A percentile compares a stretch with the other conserved stretches of the same genome.
These are phyloP conservation scores for Furcasterigmium furcatum DNA, from an alignment of 2,329 filamentous ascomycete species.

Conservation along the genomic window DNA sequence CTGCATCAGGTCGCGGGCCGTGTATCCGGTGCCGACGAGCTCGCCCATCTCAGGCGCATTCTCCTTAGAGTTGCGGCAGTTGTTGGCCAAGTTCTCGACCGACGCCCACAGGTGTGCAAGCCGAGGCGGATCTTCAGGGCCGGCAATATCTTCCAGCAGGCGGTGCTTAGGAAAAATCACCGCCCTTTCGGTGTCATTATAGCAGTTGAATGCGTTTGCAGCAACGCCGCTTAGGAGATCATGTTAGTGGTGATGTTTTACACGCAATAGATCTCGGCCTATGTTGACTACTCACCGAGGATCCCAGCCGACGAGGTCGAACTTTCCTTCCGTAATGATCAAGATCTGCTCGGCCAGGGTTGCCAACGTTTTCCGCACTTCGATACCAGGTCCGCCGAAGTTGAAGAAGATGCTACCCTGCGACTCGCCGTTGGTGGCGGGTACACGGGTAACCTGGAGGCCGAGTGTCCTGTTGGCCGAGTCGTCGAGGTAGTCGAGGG, in stretches of 20 bases:
- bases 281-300: constrained; percentile 11
- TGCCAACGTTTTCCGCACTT: background rate
- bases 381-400: constrained; percentile 29
- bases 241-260: background rate
- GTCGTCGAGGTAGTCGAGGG: constrained; percentile 31
- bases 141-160: constrained; percentile 2
- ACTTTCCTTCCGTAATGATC: constrained; percentile 10
- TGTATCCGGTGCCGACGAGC: constrained; percentile 25
- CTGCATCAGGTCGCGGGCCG: constrained; percentile 32
- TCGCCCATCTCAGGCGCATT: constrained; percentile 16
- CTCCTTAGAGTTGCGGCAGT: constrained; percentile 14
- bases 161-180: background rate
- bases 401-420: constrained; percentile 35
- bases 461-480: constrained; percentile 19
- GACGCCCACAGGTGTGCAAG: constrained; percentile 15
- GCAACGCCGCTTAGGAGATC: background rate
- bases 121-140: constrained; percentile 1
- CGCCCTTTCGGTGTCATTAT: background rate
- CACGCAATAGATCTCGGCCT: too few species aligned
- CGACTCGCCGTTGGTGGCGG: constrained; percentile 21
- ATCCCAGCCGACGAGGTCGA: constrained; percentile 18
- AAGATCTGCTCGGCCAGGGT: background rate
- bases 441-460: constrained; percentile 26
- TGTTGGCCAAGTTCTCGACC: constrained; percentile 12
- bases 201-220: background rate